These are phyloP conservation scores for Saccharomycopsis olivae DNA, from an alignment of 805 yeast species.

Conservation along the genomic window DNA sequence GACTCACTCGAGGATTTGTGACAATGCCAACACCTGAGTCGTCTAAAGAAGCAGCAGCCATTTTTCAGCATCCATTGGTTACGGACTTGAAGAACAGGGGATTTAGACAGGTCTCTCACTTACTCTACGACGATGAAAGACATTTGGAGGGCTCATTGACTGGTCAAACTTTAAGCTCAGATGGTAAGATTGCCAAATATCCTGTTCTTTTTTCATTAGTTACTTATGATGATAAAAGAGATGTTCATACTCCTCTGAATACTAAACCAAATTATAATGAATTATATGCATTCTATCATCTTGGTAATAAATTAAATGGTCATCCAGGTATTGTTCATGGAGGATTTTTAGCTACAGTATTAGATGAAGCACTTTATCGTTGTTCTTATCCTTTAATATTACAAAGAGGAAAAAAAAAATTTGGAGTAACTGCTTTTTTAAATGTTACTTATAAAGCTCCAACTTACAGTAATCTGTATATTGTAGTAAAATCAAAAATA, in stretches of 20 bases:
- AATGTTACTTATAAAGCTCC: slow-evolving; percentile 7
- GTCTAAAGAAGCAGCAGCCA: slow-evolving; percentile 1
- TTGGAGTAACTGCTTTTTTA: slow-evolving; percentile 11
- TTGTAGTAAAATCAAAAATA: slow-evolving; percentile 7
- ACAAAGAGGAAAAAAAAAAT: not conserved
- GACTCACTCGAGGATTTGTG: not conserved
- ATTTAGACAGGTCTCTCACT: no score
- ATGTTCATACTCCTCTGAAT: slow-evolving; percentile 27
- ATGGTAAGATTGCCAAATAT: not conserved
- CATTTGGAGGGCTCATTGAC: no score
- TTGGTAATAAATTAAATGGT: slow-evolving; percentile 58
- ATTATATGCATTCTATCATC: slow-evolving; percentile 52
- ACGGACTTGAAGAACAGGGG: no score
- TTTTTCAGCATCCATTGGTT: slow-evolving; percentile 2
- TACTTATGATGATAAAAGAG: not conserved
- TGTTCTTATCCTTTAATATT: slow-evolving; percentile 10
- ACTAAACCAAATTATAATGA: slow-evolving; percentile 29
- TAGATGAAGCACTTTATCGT: slow-evolving; percentile 9
- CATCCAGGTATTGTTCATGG: slow-evolving; percentile 69
- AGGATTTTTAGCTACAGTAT: slow-evolving; percentile 65
- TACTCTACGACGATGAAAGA: no score
- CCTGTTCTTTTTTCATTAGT: slow-evolving; percentile 5
- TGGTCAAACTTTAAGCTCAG: no score
- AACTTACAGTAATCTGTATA: not conserved
- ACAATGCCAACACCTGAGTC: slow-evolving; percentile 1